Evolutionary conservation across 306 rosid genomes (phyloP).

Genomic region (Bauhinia variegata): DNA sequence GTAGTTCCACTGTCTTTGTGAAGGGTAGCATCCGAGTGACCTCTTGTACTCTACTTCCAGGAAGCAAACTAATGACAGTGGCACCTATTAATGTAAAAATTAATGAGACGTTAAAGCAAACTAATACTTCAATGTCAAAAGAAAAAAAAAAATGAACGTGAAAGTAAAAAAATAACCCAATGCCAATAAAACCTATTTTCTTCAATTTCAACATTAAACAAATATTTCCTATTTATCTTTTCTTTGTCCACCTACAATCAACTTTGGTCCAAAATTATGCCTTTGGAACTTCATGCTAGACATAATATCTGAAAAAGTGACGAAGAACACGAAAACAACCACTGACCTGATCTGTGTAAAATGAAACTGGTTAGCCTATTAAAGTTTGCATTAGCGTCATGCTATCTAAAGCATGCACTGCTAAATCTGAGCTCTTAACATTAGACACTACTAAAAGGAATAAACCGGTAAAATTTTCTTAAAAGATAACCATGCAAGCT

Average conservation of each 20-base stretch:
- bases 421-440: constrained; percentile 17
- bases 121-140: constrained; percentile 24
- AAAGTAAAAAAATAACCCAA: constrained; percentile 2
- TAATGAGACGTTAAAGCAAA: constrained; percentile 30
- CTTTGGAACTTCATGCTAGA: not conserved
- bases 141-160: constrained; percentile 1
- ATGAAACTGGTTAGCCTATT: not conserved
- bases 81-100: constrained; percentile 61
- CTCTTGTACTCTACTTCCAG: constrained; percentile 97
- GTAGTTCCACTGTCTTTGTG: constrained; percentile 54
- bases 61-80: constrained; percentile 82
- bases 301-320: not conserved
- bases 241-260: constrained; percentile 13
- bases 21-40: constrained; percentile 81
- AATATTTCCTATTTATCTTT: not conserved
- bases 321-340: not conserved
- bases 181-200: not conserved
- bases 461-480: not conserved
- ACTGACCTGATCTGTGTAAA: not conserved
- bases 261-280: constrained; percentile 7
- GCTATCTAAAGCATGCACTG: constrained; percentile 3
- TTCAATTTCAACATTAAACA: not conserved
- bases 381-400: not conserved
- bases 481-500: not conserved
- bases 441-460: constrained; percentile 14